These are phyloP conservation scores for Eucalyptus sideroxylon DNA, from an alignment of 345 rosid genomes.

Conservation along the genomic window DNA sequence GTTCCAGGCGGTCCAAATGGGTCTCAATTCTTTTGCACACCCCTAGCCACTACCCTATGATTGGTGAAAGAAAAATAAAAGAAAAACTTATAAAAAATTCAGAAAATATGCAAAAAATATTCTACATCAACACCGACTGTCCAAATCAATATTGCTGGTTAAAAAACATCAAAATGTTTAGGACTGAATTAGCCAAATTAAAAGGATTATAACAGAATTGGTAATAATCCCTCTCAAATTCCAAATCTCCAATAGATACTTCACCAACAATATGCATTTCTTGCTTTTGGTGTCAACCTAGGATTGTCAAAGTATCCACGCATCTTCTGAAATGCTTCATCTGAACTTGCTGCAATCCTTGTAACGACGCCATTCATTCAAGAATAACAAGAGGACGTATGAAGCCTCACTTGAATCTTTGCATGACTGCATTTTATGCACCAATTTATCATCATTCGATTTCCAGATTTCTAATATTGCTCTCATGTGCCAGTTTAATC, in stretches of 20 bases:
- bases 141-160: not conserved
- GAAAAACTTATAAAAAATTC: not conserved
- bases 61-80: not conserved
- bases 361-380: not conserved
- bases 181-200: not conserved
- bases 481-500: not conserved
- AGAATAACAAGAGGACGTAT: not conserved
- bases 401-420: not conserved
- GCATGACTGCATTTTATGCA: not conserved
- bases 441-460: not conserved
- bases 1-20: too few species aligned
- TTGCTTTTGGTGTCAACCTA: not conserved
- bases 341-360: not conserved
- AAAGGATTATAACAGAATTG: too few species aligned
- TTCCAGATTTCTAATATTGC: not conserved
- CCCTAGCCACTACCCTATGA: not conserved
- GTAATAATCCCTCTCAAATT: not conserved
- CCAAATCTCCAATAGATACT: not conserved
- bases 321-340: not conserved
- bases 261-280: not conserved
- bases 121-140: fast-evolving
- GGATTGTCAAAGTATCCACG: not conserved
- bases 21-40: too few species aligned
- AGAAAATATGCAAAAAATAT: not conserved
- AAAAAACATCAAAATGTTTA: not conserved